phyloP scores from a whole-genome alignment of 169 alveolate genomes.

The Toxoplasma gondii region DNA sequence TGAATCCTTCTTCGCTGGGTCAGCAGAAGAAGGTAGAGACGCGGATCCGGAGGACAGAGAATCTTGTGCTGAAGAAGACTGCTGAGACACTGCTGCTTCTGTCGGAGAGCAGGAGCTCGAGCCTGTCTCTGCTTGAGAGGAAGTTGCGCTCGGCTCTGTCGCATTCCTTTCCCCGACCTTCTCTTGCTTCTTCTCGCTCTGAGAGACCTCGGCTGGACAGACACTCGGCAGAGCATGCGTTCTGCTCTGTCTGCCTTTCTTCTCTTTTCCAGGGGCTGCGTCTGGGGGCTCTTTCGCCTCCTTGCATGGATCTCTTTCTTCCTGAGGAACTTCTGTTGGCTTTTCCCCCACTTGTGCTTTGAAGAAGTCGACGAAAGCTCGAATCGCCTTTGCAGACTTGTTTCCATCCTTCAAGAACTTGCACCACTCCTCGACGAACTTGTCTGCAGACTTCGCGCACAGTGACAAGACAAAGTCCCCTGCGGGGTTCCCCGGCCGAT shows the following conservation, averaged over 20 bases:
- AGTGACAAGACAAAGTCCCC: conserved; percentile 62
- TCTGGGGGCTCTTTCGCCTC: not conserved
- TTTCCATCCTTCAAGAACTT: not conserved
- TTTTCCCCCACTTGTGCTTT: not conserved
- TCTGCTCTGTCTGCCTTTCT: not conserved
- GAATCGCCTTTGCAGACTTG: not conserved
- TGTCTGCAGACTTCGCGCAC: conserved; percentile 61
- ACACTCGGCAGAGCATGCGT: not conserved
- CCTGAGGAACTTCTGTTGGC: not conserved
- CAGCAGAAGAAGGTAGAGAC: not conserved
- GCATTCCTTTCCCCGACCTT: too few species aligned
- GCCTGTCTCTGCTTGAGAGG: too few species aligned
- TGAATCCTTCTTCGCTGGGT: not conserved
- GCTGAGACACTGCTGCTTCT: too few species aligned
- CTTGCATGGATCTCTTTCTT: not conserved
- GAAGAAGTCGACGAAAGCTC: not conserved
- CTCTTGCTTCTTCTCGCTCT: too few species aligned
- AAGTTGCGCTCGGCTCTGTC: too few species aligned
- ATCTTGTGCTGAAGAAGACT: too few species aligned
- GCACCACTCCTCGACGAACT: conserved; percentile 6
- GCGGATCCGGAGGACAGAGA: not conserved
- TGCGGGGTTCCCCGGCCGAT: conserved; percentile 55
- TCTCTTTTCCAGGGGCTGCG: not conserved
- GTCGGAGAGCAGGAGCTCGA: too few species aligned
- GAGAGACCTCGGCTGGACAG: too few species aligned